Percentiles rank a stretch among this genome's conserved stretches.
Evolutionary conservation across 129 eudicot species (phyloP).

Genomic region (Chrysanthemum lavandulifolium): DNA sequence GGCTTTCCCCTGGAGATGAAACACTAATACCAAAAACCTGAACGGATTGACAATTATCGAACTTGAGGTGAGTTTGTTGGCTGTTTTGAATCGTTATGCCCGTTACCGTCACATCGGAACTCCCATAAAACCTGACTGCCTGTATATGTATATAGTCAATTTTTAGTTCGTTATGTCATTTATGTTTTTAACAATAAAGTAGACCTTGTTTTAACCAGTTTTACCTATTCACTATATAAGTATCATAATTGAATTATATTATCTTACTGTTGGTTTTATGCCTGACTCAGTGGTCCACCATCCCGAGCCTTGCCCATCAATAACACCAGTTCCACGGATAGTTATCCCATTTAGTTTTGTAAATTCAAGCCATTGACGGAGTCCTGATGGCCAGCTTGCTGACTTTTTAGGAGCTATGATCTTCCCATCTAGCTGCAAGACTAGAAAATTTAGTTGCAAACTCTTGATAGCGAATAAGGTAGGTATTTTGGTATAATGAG

Average conservation of each 20-base stretch:
- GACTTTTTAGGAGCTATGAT: constrained; percentile 52
- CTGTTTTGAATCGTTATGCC: constrained; percentile 76
- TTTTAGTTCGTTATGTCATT: too few relatives aligned
- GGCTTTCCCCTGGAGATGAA: constrained; percentile 77
- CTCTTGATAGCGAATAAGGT: not conserved
- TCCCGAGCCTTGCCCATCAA: constrained; percentile 73
- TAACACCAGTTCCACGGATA: constrained; percentile 54
- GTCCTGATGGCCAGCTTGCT: constrained; percentile 49
- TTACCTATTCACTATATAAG: too few relatives aligned
- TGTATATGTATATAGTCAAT: constrained; percentile 4
- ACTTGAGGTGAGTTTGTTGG: constrained; percentile 67
- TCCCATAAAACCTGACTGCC: constrained; percentile 72
- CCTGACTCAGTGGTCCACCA: constrained; percentile 60
- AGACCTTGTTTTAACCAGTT: too few relatives aligned
- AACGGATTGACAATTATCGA: constrained; percentile 61
- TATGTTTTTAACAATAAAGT: too few relatives aligned
- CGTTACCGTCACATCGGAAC: constrained; percentile 51
- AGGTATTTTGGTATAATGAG: not conserved
- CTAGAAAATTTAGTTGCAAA: not conserved
- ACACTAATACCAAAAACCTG: constrained; percentile 46
- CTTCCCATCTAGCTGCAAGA: constrained; percentile 51
- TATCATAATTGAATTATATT: too few relatives aligned
- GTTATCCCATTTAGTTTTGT: constrained; percentile 50
- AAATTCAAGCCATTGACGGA: constrained; percentile 63
- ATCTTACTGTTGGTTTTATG: constrained; percentile 62